These are phyloP conservation scores for Nyctanthes arbortristis DNA, from an alignment of 257 asterid genomes.

Conservation along the genomic window DNA sequence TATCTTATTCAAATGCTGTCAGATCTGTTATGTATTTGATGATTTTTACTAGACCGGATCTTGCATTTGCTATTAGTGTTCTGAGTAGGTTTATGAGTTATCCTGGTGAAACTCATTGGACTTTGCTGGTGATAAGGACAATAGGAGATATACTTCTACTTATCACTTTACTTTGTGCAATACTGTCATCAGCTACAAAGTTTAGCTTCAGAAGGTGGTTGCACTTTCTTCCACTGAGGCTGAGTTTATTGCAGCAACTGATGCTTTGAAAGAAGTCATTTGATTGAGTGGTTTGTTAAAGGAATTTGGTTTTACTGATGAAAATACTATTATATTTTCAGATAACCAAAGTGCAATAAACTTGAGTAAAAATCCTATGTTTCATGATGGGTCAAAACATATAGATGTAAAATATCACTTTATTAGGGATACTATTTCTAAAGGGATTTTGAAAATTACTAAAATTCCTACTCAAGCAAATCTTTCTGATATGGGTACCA, in stretches of 20 bases:
- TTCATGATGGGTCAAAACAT: too few relatives aligned
- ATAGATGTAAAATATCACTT: too few relatives aligned
- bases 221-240: neutral
- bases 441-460: too few relatives aligned
- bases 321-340: neutral
- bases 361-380: too few relatives aligned
- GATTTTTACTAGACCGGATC: neutral
- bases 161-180: too few relatives aligned
- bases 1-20: neutral
- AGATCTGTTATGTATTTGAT: neutral
- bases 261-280: neutral
- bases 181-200: too few relatives aligned
- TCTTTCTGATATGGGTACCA: too few relatives aligned
- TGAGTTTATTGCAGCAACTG: neutral
- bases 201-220: too few relatives aligned
- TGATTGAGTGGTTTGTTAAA: neutral
- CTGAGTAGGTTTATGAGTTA: neutral
- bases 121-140: neutral
- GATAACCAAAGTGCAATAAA: neutral
- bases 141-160: too few relatives aligned
- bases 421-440: too few relatives aligned
- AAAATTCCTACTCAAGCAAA: too few relatives aligned
- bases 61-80: neutral
- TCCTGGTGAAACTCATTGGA: neutral
- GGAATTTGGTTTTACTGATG: neutral